A percentile compares a stretch with the other conserved stretches of the same genome.
Evolutionary conservation across 2,329 filamentous ascomycete genomes (phyloP).

Genomic region (Ophiognomonia clavigignenti-juglandacearum): DNA sequence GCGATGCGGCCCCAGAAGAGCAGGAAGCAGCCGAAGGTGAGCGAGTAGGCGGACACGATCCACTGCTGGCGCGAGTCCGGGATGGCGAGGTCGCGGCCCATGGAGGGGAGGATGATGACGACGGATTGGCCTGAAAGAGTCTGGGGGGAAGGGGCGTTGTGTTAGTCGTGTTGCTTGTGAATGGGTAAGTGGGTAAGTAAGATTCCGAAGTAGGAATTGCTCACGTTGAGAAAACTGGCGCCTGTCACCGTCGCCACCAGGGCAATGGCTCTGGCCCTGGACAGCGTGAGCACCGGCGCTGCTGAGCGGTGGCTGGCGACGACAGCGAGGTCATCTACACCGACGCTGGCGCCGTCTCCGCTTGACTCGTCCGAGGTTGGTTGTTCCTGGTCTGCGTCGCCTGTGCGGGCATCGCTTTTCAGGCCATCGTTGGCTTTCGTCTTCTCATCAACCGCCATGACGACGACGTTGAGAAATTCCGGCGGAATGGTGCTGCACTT

Average conservation of each 20-base stretch:
- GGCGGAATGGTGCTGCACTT: too few species aligned
- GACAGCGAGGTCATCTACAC: not conserved
- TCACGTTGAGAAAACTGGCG: conserved; percentile 51
- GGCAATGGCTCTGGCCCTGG: conserved; percentile 48
- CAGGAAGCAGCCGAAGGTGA: conserved; percentile 64
- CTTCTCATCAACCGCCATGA: too few species aligned
- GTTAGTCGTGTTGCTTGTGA: conserved; percentile 13
- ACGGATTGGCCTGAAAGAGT: conserved; percentile 54
- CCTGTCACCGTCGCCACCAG: conserved; percentile 51
- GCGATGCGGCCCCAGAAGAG: conserved; percentile 64
- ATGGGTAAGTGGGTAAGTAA: not conserved
- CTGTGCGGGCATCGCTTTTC: too few species aligned
- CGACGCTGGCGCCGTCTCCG: not conserved
- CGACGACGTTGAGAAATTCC: too few species aligned
- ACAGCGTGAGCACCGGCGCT: conserved; percentile 26
- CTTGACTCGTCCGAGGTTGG: conserved; percentile 8
- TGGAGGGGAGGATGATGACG: conserved; percentile 60
- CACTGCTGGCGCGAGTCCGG: conserved; percentile 58
- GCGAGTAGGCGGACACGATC: conserved; percentile 61
- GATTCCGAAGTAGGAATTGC: conserved; percentile 10
- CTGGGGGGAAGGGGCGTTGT: conserved; percentile 25
- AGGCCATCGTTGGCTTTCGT: too few species aligned
- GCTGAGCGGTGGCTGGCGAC: not conserved
- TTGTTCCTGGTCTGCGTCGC: not conserved
- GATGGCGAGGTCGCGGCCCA: conserved; percentile 50